A percentile compares a stretch with the other conserved stretches of the same genome.
These are phyloP conservation scores for Botrytis aclada DNA, from an alignment of 2,329 filamentous ascomycete species.

Conservation along the genomic window DNA sequence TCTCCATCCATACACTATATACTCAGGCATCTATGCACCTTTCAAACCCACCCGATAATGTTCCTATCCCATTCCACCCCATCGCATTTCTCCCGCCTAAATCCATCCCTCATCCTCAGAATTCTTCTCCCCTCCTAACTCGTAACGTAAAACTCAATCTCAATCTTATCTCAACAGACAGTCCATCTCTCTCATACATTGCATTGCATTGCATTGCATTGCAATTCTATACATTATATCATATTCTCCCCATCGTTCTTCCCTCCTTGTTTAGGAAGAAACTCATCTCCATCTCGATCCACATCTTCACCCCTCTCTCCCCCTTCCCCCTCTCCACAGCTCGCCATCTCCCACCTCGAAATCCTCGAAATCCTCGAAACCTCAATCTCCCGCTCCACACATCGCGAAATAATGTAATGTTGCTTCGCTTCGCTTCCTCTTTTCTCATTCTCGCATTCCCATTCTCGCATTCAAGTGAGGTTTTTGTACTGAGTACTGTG, in stretches of 20 bases:
- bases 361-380: not conserved
- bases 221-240: too few species aligned
- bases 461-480: too few species aligned
- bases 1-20: accelerated
- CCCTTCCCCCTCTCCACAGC: too few species aligned
- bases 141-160: not conserved
- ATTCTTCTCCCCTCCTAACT: not conserved
- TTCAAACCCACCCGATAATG: not conserved
- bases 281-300: too few species aligned
- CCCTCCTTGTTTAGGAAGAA: too few species aligned
- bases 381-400: not conserved
- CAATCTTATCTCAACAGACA: too few species aligned
- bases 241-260: too few species aligned
- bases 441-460: not conserved
- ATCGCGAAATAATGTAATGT: not conserved
- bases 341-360: not conserved
- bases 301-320: too few species aligned
- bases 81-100: not conserved
- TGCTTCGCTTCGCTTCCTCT: too few species aligned
- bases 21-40: too few species aligned
- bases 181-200: not conserved
- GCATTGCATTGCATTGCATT: too few species aligned
- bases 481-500: too few species aligned
- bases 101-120: not conserved
- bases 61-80: not conserved